A percentile compares a stretch with the other conserved stretches of the same genome.
phyloP scores from a whole-genome alignment of 345 rosid species.

The Syzygium grande region DNA sequence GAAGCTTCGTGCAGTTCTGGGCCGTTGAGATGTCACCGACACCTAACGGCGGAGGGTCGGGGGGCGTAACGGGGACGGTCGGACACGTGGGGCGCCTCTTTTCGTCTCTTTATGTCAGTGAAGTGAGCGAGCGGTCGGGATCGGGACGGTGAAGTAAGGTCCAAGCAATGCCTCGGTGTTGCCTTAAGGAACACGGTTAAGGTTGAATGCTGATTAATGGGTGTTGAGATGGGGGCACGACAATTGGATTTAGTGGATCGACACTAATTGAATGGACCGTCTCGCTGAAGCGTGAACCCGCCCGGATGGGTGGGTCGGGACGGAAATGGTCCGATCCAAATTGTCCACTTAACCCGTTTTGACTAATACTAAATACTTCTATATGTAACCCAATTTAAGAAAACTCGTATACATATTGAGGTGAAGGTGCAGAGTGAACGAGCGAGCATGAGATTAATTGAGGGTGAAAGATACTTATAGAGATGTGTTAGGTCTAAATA shows the following conservation, averaged over 20 bases:
- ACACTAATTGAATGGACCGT: neutral
- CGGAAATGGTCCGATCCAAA: accelerated
- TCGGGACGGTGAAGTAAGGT: neutral
- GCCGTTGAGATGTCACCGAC: constrained; percentile 1
- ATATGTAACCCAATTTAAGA: neutral
- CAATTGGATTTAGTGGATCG: neutral
- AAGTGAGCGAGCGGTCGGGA: neutral
- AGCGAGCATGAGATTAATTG: neutral
- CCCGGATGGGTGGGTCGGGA: accelerated
- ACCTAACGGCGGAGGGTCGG: neutral
- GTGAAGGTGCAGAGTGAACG: neutral
- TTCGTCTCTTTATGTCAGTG: neutral
- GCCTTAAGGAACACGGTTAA: neutral
- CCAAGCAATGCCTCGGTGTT: neutral
- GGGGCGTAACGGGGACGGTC: neutral
- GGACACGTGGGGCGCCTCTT: neutral
- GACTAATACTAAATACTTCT: neutral
- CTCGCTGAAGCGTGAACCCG: neutral
- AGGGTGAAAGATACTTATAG: accelerated
- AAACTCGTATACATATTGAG: neutral
- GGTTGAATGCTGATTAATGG: neutral
- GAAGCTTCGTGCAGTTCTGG: neutral
- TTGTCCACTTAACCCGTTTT: accelerated
- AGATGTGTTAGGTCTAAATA: neutral
- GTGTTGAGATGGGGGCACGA: neutral